A percentile compares a stretch with the other conserved stretches of the same genome.
These are phyloP conservation scores for Amphichorda felina DNA, from an alignment of 2,329 filamentous ascomycete genomes.

Conservation along the genomic window DNA sequence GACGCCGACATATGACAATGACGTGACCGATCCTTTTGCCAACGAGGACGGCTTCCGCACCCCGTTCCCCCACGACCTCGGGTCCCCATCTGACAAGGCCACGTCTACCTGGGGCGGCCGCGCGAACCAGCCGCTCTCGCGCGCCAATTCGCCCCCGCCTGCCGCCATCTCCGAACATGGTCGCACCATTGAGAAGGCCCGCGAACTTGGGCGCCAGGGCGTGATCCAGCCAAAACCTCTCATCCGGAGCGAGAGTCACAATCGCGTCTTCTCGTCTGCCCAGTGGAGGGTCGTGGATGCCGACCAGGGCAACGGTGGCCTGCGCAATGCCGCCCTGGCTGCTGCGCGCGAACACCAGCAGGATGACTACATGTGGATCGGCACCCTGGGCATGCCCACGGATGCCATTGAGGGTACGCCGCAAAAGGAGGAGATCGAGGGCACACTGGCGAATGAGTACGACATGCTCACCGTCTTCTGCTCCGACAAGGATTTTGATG, in stretches of 20 bases:
- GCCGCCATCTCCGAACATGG: constrained; percentile 62
- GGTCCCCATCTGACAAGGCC: constrained; percentile 60
- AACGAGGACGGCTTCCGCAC: constrained; percentile 48
- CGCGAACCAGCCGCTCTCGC: constrained; percentile 67
- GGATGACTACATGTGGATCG: constrained; percentile 73
- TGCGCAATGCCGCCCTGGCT: constrained; percentile 78
- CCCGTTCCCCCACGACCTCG: constrained; percentile 39
- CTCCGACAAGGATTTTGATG: constrained; percentile 85
- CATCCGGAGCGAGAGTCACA: constrained; percentile 49
- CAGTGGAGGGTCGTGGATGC: constrained; percentile 76
- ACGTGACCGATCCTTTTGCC: constrained; percentile 34
- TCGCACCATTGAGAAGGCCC: constrained; percentile 43
- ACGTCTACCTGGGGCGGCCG: constrained; percentile 67
- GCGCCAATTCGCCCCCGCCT: constrained; percentile 62
- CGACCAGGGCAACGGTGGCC: constrained; percentile 84
- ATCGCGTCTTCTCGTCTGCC: constrained; percentile 62
- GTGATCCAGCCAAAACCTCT: constrained; percentile 40
- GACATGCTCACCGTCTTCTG: constrained; percentile 77
- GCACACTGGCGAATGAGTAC: constrained; percentile 68
- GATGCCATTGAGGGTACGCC: constrained; percentile 66
- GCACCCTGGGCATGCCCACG: constrained; percentile 87
- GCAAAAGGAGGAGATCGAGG: constrained; percentile 73
- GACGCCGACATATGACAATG: constrained; percentile 37
- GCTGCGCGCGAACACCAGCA: constrained; percentile 56
- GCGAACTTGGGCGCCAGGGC: constrained; percentile 44